Percentiles rank a stretch among this genome's conserved stretches.
These are phyloP conservation scores for Tausonia pullulans DNA, from an alignment of 1,284 basidiomycete species.

Conservation along the genomic window DNA sequence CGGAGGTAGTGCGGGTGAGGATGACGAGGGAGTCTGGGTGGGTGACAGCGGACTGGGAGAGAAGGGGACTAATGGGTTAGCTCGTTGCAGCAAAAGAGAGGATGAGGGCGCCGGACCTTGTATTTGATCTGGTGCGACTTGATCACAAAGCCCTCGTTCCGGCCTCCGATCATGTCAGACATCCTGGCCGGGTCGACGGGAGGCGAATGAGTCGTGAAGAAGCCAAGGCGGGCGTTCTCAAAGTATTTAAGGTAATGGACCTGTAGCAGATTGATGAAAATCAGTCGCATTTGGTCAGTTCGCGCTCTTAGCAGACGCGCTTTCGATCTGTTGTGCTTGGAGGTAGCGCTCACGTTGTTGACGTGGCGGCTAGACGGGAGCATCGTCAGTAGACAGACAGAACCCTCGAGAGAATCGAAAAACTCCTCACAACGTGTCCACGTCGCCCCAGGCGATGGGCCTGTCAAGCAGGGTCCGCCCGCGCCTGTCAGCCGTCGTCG, in stretches of 20 bases:
- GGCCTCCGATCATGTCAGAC: constrained; percentile 3
- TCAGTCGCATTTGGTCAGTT: background rate
- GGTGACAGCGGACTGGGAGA: constrained; percentile 4
- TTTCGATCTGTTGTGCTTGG: background rate
- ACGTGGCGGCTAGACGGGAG: background rate
- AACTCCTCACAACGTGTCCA: constrained; percentile 12
- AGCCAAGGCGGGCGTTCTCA: constrained; percentile 11
- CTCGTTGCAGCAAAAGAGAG: background rate
- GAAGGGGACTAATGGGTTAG: background rate
- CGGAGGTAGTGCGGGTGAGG: background rate
- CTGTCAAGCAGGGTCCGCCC: background rate
- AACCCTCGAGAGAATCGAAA: background rate
- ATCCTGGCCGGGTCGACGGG: background rate
- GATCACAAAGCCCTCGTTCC: constrained; percentile 8
- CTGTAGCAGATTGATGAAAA: background rate
- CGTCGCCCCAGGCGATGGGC: constrained; percentile 10
- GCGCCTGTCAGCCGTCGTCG: background rate
- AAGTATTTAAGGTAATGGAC: constrained; percentile 7
- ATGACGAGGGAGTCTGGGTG: constrained; percentile 16
- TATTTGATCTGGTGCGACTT: constrained; percentile 12
- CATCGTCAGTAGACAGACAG: background rate
- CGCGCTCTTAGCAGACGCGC: background rate
- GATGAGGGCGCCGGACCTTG: background rate
- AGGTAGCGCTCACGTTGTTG: constrained; percentile 3
- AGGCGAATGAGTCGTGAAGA: constrained; percentile 5